Evolutionary conservation across 2,329 filamentous ascomycete genomes (phyloP), one percentile per base, ranked within the genome.

Genomic region (Scedosporium apiospermum): DNA sequence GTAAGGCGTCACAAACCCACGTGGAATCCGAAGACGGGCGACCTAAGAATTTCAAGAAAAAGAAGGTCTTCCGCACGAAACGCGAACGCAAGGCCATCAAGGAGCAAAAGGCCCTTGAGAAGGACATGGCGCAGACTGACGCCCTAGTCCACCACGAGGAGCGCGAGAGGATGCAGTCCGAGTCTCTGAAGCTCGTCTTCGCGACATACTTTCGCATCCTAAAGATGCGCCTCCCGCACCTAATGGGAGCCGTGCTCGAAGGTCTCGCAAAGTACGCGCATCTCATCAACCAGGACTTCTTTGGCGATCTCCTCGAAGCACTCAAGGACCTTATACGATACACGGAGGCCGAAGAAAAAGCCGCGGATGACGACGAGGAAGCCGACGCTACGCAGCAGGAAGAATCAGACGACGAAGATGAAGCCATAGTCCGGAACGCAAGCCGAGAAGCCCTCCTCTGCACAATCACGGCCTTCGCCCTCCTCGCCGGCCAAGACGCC

Each of bases 231-330:
- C 82, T 86, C 26, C 88, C 91, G 14, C 86, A 89, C 67, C 84
- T 99, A 18, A 98, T 97, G 91, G 95, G 95, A n/a, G 93, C 93
- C 14, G 93, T 97, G 0, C 83, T 99, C 4, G 95, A 98, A 77
- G 95, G 95, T 30, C 79, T 99, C 23, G 93, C 93, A 60, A 92
- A 92, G 71, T 99, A 96, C 72, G 88, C 93, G 3, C 95, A 97
- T 72, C 82, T 99, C 64, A 99, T 99, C 81, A 99, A 99, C 77
- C 92, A 99, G 71, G 91, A 99, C 72, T 98, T 99, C 79, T 99
- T 99, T 69, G 95, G 93, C 30, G 95, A 99, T 71, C 82, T 99
- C 34, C 84, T 99, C 10, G 95, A 98, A 75, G 93, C 92, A 0
- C 80, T 99, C 46, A 96, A 96, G 74, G 95, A 99, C 66, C 83